Conservation (phyloP, 805 yeast species). For the Sugiyamaella qingdaonensis region DNA sequence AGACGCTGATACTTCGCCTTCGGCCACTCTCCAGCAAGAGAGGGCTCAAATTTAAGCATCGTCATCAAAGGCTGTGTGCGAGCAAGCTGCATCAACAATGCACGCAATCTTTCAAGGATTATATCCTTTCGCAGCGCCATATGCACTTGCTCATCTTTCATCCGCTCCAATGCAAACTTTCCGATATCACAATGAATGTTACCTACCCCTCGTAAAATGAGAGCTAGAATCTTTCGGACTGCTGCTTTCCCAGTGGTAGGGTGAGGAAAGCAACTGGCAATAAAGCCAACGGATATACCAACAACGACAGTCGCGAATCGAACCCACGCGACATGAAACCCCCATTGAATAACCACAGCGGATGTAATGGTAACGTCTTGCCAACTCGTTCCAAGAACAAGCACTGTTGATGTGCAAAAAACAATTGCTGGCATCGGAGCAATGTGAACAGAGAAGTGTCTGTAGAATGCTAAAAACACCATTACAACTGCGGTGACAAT, state of each 20-base stretch:
- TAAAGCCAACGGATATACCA: constrained; percentile 30
- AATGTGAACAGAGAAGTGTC: constrained; percentile 30
- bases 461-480: constrained; percentile 26
- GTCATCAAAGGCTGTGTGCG: constrained; percentile 12
- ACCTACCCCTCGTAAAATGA: constrained; percentile 25
- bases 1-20: constrained; percentile 29
- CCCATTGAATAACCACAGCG: constrained; percentile 24
- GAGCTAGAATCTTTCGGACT: constrained; percentile 28
- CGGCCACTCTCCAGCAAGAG: constrained; percentile 34
- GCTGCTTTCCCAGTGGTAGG: constrained; percentile 32
- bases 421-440: constrained; percentile 31
- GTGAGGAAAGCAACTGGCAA: constrained; percentile 31
- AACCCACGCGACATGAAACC: constrained; percentile 34
- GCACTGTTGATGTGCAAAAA: constrained; percentile 25
- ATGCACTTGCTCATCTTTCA: constrained; percentile 20
- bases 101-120: constrained; percentile 18
- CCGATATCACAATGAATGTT: constrained; percentile 29
- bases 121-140: constrained; percentile 24
- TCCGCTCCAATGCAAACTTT: constrained; percentile 29
- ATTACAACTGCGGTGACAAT: constrained; percentile 28
- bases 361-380: constrained; percentile 21
- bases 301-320: constrained; percentile 31
- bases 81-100: constrained; percentile 15
- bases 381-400: constrained; percentile 35
- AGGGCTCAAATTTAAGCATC: constrained; percentile 33